Evolutionary conservation across 805 yeast species (phyloP), one percentile per base, ranked within the genome.

Genomic region (Henningerozyma blattae): DNA sequence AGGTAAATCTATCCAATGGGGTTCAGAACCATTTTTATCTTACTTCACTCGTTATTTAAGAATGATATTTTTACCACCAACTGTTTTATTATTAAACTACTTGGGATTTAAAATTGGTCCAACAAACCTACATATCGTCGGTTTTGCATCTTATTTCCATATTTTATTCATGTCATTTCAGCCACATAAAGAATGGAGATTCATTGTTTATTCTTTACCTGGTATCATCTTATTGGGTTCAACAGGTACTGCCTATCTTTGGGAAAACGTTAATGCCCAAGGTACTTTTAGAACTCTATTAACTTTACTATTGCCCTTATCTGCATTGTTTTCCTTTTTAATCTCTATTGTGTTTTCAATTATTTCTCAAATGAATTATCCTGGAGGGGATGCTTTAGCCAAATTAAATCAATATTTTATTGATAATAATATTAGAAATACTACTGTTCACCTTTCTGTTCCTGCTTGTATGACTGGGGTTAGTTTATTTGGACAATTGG

Each of bases 121-220:
- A 18, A 49, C 52, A 13, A 48, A 47, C 15, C 45, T 72, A 25
- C 65, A 70, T 27, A 56, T 75, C 5, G 48, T 77, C 18, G 63
- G 70, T 2, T 38, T 69, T 14, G 62, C 84, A 1, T 59, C 80
- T 0, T 28, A 76, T 1, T 33, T 70, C 13, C 87, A 63, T 48
- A 65, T 86, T n/a, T 40, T 61, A 2, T 46, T 73, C 4, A 67
- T 86, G 68, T 85, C 95, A 0, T 53, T 77, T 33, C 91, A 82
- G 54, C 86, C 91, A 3, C 96, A 89, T 47, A 89, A 89, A 52
- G 97, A 89, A 61, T 84, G 94, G 94, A 70, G 96, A 45, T 89
- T 89, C 48, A 74, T 89, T 27, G 62, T 79, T 14, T 89, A 87
- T 54, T 61, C 75, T 0, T 59, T 80, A 4, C 95, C 96, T 1